Conservation (phyloP, 257 asterid species). For the Lithospermum erythrorhizon region DNA sequence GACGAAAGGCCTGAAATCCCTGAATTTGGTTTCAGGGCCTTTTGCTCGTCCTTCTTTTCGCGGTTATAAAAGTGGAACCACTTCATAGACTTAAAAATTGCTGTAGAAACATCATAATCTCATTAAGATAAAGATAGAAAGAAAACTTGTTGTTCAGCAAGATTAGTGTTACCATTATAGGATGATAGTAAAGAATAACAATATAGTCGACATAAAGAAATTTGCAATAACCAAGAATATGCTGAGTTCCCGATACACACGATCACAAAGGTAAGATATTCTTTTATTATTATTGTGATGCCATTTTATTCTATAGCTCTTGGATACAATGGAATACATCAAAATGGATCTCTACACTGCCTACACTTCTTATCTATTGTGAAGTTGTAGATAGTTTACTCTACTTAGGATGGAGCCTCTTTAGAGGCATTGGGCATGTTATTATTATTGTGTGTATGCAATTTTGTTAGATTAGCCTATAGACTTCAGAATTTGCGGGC, state of each 20-base stretch:
- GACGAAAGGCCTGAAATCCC: slow-evolving; percentile 22
- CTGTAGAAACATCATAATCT: not conserved
- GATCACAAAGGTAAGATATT: too few species aligned
- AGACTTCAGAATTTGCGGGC: not conserved
- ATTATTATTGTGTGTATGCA: not conserved
- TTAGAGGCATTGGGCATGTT: too few species aligned
- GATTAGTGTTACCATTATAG: not conserved
- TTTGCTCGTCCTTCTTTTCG: slow-evolving; percentile 33
- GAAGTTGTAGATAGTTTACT: too few species aligned
- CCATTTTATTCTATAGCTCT: too few species aligned
- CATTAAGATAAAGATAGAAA: not conserved
- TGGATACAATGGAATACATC: too few species aligned
- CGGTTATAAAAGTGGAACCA: slow-evolving; percentile 46
- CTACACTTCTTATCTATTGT: too few species aligned
- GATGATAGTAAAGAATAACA: too few species aligned
- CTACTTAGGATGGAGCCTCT: too few species aligned
- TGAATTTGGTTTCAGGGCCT: slow-evolving; percentile 25
- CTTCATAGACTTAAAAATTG: slow-evolving; percentile 31
- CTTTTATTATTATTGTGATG: not conserved
- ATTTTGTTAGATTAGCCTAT: not conserved
- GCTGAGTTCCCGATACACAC: too few species aligned
- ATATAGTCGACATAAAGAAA: not conserved
- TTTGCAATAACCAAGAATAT: not conserved
- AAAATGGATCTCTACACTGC: too few species aligned
- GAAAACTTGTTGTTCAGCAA: not conserved